These are phyloP conservation scores for Hymenoscyphus linearis DNA, from an alignment of 2,329 filamentous ascomycete species.

Conservation along the genomic window DNA sequence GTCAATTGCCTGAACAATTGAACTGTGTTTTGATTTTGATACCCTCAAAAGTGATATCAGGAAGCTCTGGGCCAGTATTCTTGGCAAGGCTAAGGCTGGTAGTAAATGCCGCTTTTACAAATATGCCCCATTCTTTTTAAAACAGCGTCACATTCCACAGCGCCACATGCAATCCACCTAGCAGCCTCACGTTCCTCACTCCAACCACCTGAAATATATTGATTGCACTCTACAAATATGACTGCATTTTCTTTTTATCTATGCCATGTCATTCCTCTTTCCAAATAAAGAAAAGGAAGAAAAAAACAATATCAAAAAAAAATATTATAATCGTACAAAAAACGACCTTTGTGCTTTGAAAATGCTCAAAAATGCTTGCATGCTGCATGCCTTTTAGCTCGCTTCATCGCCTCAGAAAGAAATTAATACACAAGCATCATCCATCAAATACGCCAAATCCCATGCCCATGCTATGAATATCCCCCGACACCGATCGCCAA, in stretches of 20 bases:
- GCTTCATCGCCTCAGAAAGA: not conserved
- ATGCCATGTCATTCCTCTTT: constrained; percentile 2
- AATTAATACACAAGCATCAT: not conserved
- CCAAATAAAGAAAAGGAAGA: not conserved
- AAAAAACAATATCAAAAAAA: not conserved
- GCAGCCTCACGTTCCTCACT: constrained; percentile 9
- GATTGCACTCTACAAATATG: not conserved
- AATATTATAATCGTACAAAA: constrained; percentile 17
- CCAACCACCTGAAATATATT: constrained; percentile 6
- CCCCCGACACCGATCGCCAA: not conserved
- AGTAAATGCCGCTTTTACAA: not conserved
- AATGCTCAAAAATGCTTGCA: not conserved
- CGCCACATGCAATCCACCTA: not conserved
- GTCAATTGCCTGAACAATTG: not conserved
- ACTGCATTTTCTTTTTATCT: constrained; percentile 10
- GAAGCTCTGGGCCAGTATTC: too few species aligned
- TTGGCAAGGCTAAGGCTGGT: not conserved
- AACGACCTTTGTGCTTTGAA: constrained; percentile 2
- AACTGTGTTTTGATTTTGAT: not conserved
- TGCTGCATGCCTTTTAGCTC: not conserved
- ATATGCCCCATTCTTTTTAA: not conserved
- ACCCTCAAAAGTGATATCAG: too few species aligned
- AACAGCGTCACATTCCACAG: constrained; percentile 5
- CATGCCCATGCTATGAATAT: not conserved
- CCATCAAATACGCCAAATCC: not conserved